Conservation (phyloP, 495 filamentous ascomycete genomes). For the Friedmanniomyces endolithicus region DNA sequence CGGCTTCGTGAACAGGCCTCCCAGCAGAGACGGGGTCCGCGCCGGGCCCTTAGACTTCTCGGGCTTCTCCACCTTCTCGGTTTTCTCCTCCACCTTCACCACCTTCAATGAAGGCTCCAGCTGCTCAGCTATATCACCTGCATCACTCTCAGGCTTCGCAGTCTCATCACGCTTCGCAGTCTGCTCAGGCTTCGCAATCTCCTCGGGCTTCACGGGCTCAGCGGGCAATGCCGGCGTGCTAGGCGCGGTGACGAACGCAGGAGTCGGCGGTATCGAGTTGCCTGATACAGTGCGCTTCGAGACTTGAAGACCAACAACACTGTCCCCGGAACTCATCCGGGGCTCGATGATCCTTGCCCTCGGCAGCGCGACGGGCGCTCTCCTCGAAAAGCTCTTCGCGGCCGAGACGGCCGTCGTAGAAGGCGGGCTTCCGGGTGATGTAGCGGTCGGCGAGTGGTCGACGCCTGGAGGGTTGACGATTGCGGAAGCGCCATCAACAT, state of each 20-base stretch:
- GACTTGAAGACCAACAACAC: background rate
- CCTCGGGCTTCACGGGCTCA: too few relatives aligned
- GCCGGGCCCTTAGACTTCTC: conserved; percentile 19
- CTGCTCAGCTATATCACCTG: background rate
- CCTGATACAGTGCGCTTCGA: background rate
- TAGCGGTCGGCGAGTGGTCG: background rate
- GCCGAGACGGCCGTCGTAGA: background rate
- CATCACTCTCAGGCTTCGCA: background rate
- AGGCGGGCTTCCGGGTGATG: background rate
- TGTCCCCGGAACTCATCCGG: background rate
- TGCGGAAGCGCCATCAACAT: too few relatives aligned
- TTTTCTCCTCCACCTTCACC: background rate
- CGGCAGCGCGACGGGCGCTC: background rate
- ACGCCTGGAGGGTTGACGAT: background rate
- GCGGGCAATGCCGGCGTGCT: conserved; percentile 7
- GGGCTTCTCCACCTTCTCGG: conserved; percentile 1
- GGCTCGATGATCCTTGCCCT: background rate
- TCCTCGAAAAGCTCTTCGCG: background rate
- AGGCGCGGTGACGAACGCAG: conserved; percentile 10
- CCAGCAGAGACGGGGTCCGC: conserved; percentile 12
- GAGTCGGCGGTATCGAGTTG: conserved; percentile 6
- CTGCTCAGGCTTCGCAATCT: background rate
- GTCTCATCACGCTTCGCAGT: background rate
- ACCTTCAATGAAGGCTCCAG: too few relatives aligned
- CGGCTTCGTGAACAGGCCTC: conserved; percentile 10